Evolutionary conservation across 495 filamentous ascomycete species (phyloP).

Genomic region (Penicillium macrosclerotiorum): DNA sequence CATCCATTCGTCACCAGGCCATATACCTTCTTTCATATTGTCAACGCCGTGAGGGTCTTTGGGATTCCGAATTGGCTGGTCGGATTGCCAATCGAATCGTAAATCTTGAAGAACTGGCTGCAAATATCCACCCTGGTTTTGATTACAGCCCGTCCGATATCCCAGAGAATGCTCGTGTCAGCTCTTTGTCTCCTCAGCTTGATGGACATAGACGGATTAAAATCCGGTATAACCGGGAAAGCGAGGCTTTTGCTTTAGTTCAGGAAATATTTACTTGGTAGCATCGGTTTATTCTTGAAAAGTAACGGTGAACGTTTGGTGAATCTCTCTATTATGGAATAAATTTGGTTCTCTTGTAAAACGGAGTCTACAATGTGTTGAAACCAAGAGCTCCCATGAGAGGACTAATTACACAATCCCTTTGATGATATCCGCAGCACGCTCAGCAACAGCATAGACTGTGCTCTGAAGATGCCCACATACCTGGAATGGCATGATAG

Average conservation of each 20-base stretch:
- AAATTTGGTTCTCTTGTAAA: no score
- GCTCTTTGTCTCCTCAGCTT: conserved; percentile 8
- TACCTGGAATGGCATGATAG: conserved; percentile 50
- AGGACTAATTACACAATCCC: no score
- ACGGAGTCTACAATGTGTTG: no score
- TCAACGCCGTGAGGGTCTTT: conserved; percentile 52
- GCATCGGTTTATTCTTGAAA: no score
- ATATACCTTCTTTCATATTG: conserved; percentile 13
- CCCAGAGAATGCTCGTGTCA: conserved; percentile 5
- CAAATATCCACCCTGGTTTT: conserved; percentile 2
- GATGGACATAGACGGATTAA: conserved; percentile 3
- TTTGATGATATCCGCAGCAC: conserved; percentile 49
- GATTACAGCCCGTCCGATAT: conserved; percentile 14
- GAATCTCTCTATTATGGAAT: no score
- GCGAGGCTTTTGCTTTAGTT: not conserved
- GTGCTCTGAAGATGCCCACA: conserved; percentile 51
- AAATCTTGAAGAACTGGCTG: conserved; percentile 49
- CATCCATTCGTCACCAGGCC: conserved; percentile 15
- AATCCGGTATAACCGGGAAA: conserved; percentile 6
- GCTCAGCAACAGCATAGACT: conserved; percentile 58
- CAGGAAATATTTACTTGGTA: conserved; percentile 5
- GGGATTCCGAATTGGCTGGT: conserved; percentile 56
- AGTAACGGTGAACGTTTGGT: no score
- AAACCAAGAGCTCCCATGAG: no score
- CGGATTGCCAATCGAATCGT: conserved; percentile 50